Evolutionary conservation across 441 rosid species (phyloP).

Genomic region (Erysimum cheiri): DNA sequence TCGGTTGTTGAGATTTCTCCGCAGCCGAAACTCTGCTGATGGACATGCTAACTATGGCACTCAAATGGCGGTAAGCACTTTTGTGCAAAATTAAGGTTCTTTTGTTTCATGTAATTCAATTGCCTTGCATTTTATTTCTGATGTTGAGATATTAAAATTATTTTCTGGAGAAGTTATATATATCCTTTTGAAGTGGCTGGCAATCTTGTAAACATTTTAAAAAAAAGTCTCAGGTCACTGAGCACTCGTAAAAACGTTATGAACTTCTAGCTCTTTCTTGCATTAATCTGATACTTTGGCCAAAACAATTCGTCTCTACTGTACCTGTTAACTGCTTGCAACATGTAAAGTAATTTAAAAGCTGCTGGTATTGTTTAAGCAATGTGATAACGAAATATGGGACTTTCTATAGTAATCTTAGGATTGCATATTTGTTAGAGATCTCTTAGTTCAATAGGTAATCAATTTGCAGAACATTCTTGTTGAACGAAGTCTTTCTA

Average conservation of each 20-base stretch:
- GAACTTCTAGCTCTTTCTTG: conserved; percentile 15
- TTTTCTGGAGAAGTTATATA: conserved; percentile 20
- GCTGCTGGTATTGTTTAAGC: conserved; percentile 15
- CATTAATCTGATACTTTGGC: conserved; percentile 24
- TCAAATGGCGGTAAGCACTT: conserved; percentile 86
- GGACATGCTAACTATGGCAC: conserved; percentile 94
- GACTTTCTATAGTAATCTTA: conserved; percentile 22
- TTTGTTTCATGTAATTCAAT: conserved; percentile 17
- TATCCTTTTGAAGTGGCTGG: conserved; percentile 16
- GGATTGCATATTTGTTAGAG: conserved; percentile 3
- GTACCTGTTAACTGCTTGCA: conserved; percentile 24
- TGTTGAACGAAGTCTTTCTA: background rate
- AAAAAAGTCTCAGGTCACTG: background rate
- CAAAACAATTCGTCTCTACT: conserved; percentile 17
- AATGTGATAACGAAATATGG: conserved; percentile 12
- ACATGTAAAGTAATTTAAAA: conserved; percentile 24
- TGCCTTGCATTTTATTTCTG: conserved; percentile 17
- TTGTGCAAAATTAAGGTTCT: conserved; percentile 22
- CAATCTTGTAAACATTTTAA: conserved; percentile 5
- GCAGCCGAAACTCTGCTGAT: conserved; percentile 76
- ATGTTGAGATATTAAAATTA: conserved; percentile 16
- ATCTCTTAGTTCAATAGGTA: no score
- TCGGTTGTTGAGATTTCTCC: conserved; percentile 88
- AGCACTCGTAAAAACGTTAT: conserved; percentile 16
- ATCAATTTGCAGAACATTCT: no score